Percentiles rank a stretch among this genome's conserved stretches.
Conservation (phyloP, 2,329 filamentous ascomycete genomes). For the Alternaria brassicae region DNA sequence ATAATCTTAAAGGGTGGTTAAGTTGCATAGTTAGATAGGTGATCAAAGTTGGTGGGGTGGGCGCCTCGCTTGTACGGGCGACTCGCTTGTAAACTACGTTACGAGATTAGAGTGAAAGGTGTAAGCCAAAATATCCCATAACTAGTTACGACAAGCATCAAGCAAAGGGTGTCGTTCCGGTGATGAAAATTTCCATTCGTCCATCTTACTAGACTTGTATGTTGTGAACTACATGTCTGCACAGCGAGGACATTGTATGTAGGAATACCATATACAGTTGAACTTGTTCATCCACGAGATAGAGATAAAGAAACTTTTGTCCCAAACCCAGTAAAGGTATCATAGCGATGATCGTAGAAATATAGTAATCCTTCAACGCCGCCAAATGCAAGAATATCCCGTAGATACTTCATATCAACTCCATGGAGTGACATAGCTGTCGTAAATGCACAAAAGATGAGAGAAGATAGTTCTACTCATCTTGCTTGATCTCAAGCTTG, state of each 20-base stretch:
- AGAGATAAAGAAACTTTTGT: slow-evolving; percentile 17
- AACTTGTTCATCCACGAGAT: not conserved
- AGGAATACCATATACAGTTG: not conserved
- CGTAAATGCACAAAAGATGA: not conserved
- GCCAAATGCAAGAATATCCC: slow-evolving; percentile 14
- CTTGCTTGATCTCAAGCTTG: slow-evolving; percentile 48
- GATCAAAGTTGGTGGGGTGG: too few relatives aligned
- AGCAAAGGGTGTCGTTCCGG: slow-evolving; percentile 2
- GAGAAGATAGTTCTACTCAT: slow-evolving; percentile 26
- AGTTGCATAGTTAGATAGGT: too few relatives aligned
- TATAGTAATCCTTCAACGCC: slow-evolving; percentile 17
- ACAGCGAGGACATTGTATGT: not conserved
- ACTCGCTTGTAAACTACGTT: too few relatives aligned
- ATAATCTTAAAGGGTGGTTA: too few relatives aligned
- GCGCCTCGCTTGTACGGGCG: too few relatives aligned
- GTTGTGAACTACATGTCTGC: not conserved
- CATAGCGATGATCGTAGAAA: slow-evolving; percentile 16
- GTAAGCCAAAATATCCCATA: not conserved
- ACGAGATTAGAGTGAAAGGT: too few relatives aligned
- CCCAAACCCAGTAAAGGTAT: slow-evolving; percentile 16
- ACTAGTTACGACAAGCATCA: not conserved
- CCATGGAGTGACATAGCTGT: not conserved
- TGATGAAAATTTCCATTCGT: not conserved
- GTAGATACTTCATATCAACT: not conserved
- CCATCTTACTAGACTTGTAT: not conserved